A percentile compares a stretch with the other conserved stretches of the same genome.
These are phyloP conservation scores for Phialophora chinensis DNA, from an alignment of 2,329 filamentous ascomycete species.

Conservation along the genomic window DNA sequence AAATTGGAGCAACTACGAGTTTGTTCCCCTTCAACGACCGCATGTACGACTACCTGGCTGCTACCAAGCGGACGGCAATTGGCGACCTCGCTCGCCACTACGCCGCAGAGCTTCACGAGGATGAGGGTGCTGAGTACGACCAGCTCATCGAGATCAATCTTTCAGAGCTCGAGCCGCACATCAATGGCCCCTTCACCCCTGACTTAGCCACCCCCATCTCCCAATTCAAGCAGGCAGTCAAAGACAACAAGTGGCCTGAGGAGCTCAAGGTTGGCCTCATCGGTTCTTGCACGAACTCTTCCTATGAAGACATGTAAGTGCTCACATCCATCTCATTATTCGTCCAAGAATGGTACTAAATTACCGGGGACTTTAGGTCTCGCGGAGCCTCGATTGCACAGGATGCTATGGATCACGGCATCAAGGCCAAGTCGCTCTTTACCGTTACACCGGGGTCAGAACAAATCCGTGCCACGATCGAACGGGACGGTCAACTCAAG, in stretches of 20 bases:
- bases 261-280: conserved; percentile 97
- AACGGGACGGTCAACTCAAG: conserved; percentile 85
- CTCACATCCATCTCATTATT: background rate
- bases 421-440: conserved; percentile 93
- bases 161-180: conserved; percentile 90
- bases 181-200: conserved; percentile 98
- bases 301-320: conserved; percentile 79
- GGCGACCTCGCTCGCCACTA: conserved; percentile 88
- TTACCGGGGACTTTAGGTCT: conserved; percentile 49
- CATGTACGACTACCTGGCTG: conserved; percentile 93
- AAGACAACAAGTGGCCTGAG: conserved; percentile 94
- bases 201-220: conserved; percentile 97
- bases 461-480: conserved; percentile 93
- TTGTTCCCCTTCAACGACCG: conserved; percentile 97
- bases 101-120: conserved; percentile 81
- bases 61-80: conserved; percentile 88
- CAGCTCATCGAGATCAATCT: conserved; percentile 96
- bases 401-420: conserved; percentile 86
- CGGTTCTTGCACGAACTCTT: conserved; percentile 96
- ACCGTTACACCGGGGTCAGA: conserved; percentile 96
- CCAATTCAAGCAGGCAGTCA: conserved; percentile 93
- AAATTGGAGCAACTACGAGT: conserved; percentile 70
- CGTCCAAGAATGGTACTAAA: background rate
- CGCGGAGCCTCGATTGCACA: conserved; percentile 88
- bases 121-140: conserved; percentile 93